These are phyloP conservation scores for Diaporthe citrichinensis DNA, from an alignment of 2,329 filamentous ascomycete species.

Conservation along the genomic window DNA sequence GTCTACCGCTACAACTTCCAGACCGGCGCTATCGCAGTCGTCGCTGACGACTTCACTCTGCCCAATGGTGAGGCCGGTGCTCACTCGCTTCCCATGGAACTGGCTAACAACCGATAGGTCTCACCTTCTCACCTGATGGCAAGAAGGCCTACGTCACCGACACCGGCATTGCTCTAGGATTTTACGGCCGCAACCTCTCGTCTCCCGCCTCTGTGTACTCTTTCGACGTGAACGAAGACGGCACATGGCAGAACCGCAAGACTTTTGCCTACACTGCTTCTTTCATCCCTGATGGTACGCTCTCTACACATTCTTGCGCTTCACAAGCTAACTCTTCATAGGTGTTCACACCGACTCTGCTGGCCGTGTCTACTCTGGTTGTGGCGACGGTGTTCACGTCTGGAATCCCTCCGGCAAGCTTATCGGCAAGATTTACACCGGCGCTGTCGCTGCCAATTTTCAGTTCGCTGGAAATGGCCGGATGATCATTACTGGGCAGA, in stretches of 20 bases:
- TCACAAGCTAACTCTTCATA: background rate
- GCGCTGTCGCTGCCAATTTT: constrained; percentile 62
- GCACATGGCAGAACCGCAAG: constrained; percentile 59
- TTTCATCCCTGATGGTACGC: constrained; percentile 63
- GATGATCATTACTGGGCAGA: constrained; percentile 58
- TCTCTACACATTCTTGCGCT: background rate
- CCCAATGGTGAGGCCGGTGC: constrained; percentile 61
- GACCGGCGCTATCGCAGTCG: constrained; percentile 66
- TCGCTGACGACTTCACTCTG: constrained; percentile 69
- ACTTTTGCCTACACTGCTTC: constrained; percentile 68
- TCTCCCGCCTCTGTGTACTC: constrained; percentile 62
- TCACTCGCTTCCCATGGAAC: background rate
- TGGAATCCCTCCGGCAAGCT: constrained; percentile 63
- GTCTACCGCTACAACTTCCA: constrained; percentile 69
- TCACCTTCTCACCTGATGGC: constrained; percentile 68
- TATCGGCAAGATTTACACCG: constrained; percentile 70
- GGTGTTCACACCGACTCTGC: constrained; percentile 69
- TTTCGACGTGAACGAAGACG: constrained; percentile 57
- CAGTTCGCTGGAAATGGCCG: constrained; percentile 60
- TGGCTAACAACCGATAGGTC: constrained; percentile 49
- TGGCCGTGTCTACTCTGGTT: constrained; percentile 69
- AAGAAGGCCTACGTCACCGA: constrained; percentile 67
- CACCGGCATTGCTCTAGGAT: constrained; percentile 61
- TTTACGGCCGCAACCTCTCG: constrained; percentile 57
- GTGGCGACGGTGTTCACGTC: constrained; percentile 66